Conservation (phyloP, 164 flowering plant species). For the Dillenia turbinata region DNA sequence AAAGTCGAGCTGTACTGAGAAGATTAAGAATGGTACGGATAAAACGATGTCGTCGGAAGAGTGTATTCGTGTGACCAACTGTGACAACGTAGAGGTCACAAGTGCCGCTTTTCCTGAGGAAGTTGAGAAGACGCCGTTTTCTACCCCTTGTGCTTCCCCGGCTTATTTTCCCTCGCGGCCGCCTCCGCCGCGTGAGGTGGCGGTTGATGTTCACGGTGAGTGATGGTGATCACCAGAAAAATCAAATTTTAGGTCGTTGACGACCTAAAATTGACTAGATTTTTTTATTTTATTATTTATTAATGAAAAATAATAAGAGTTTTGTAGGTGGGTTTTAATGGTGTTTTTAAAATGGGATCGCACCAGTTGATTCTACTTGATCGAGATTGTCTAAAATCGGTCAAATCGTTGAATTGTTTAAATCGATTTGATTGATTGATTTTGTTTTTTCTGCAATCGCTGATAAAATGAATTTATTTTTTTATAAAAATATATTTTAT, state of each 20-base stretch:
- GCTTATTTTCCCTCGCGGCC: slow-evolving; percentile 42
- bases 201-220: background rate
- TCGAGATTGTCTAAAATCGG: too few relatives aligned
- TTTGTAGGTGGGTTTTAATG: background rate
- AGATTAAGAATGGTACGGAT: background rate
- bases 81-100: background rate
- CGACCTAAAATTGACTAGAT: background rate
- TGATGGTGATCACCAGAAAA: background rate
- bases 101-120: slow-evolving; percentile 3
- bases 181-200: slow-evolving; percentile 35
- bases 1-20: slow-evolving; percentile 2
- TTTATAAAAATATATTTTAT: too few relatives aligned
- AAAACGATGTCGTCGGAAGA: background rate
- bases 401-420: too few relatives aligned
- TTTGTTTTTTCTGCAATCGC: too few relatives aligned
- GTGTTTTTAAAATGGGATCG: background rate
- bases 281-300: background rate
- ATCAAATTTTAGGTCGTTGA: background rate
- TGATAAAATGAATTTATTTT: too few relatives aligned
- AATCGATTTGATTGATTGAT: too few relatives aligned
- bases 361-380: too few relatives aligned
- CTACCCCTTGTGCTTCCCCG: slow-evolving; percentile 60
- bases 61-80: background rate
- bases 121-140: slow-evolving; percentile 30
- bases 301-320: background rate